Evolutionary conservation across 2,329 filamentous ascomycete genomes (phyloP), one percentile per base, ranked within the genome.

Genomic region (Tolypocladium ophioglossoides): DNA sequence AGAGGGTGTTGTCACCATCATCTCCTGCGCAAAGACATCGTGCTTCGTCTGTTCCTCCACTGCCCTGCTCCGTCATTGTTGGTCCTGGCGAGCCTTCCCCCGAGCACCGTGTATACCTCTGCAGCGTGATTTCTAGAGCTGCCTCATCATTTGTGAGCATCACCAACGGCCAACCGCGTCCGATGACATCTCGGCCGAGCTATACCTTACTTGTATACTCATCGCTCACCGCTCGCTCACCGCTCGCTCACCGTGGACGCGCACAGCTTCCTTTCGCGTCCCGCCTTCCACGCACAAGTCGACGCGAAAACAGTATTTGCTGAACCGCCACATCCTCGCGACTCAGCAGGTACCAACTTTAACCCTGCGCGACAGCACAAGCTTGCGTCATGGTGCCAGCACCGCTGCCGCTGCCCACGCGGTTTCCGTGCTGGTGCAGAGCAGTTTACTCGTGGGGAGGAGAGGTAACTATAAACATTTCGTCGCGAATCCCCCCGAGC

Each of bases 361-460:
- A 32, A 18, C 12, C 22, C 32, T 41, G 30, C 32, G 39, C 39
- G 50, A 34, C 27, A 38, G 50, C 50, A 50, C 52, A 53, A 48
- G 52, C 54, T 49, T 24, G 47, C 64, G 70, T 57, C 51, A 84
- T 83, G 80, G 74, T 74, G 58, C 74, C 76, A 52, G 73, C 77
- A 70, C 77, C 81, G 57, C 78, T 75, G 60, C 73, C 78, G 64
- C 73, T 94, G 59, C 91, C 90, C 14, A 83, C 79, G 65, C 84
- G 83, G 64, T 95, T 95, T 68, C 91, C 91, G 55, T 95, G 90
- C 72, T 95, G 90, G 89, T 91, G 87, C 68, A 83, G 89, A 71
- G 91, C 91, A 40, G 82, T 95, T 46, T 96, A 95, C 70, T 95
- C 90, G 20, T 96, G 89, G 88, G 89, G 90, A 70, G 91, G 91